These are phyloP conservation scores for Pseudozyma flocculosa DNA, from an alignment of 1,284 basidiomycete genomes.

Conservation along the genomic window DNA sequence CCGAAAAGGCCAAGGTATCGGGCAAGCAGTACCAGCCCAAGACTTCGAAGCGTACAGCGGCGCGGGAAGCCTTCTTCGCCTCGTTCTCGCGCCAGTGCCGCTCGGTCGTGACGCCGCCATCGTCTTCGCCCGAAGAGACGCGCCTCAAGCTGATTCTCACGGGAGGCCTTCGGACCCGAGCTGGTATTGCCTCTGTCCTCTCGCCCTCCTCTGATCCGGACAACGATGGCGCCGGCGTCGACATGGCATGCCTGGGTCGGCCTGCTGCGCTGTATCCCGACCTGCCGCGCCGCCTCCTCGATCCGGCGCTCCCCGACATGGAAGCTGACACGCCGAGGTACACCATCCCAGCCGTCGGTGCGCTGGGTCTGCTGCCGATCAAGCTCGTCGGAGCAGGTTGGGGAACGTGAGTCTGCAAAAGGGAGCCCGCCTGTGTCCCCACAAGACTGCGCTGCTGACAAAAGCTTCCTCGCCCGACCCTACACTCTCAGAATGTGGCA, in stretches of 20 bases:
- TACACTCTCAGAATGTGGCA: too few species aligned
- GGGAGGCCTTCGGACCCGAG: slow-evolving; percentile 71
- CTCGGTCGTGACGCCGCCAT: slow-evolving; percentile 8
- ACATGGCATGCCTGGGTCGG: slow-evolving; percentile 77
- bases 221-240: slow-evolving; percentile 29
- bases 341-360: slow-evolving; percentile 35
- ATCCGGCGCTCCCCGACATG: slow-evolving; percentile 18
- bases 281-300: slow-evolving; percentile 61
- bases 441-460: too few species aligned
- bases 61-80: slow-evolving; percentile 62
- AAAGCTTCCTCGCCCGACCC: too few species aligned
- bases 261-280: slow-evolving; percentile 68
- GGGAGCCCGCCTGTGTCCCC: too few species aligned
- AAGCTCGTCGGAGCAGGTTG: slow-evolving; percentile 55
- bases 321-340: slow-evolving; percentile 43
- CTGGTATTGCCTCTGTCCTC: slow-evolving; percentile 65
- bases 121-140: slow-evolving; percentile 2
- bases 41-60: slow-evolving; percentile 25
- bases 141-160: slow-evolving; percentile 71
- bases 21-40: slow-evolving; percentile 8
- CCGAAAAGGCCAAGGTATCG: slow-evolving; percentile 34
- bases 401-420: slow-evolving; percentile 16
- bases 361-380: slow-evolving; percentile 44
- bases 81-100: slow-evolving; percentile 60
- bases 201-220: not conserved